These are phyloP conservation scores for Fraxinus excelsior DNA, from an alignment of 257 asterid genomes.

Conservation along the genomic window DNA sequence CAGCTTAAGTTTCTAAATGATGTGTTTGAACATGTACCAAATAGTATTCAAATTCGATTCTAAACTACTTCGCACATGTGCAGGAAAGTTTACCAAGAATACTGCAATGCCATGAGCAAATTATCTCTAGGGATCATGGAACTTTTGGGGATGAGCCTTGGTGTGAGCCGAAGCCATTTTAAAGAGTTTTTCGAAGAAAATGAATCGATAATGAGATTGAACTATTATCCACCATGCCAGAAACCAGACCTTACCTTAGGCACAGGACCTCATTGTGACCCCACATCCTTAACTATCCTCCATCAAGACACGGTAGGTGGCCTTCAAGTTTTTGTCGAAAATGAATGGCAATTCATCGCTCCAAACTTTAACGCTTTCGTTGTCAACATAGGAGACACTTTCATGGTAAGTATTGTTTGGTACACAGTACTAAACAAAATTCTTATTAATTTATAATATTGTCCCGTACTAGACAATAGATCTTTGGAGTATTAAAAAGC, in stretches of 20 bases:
- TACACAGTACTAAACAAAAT: neutral
- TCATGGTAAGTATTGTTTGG: conserved; percentile 57
- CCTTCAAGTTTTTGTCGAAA: conserved; percentile 77
- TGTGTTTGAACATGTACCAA: neutral
- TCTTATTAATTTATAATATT: neutral
- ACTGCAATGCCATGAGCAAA: conserved; percentile 68
- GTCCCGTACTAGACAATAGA: neutral
- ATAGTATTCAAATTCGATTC: neutral
- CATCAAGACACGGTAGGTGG: conserved; percentile 90
- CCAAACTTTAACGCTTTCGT: conserved; percentile 71
- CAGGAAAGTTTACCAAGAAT: conserved; percentile 71
- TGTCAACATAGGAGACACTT: conserved; percentile 94
- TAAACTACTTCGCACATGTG: neutral
- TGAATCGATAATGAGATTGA: conserved; percentile 86
- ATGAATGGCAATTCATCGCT: conserved; percentile 65
- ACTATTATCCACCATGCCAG: conserved; percentile 86
- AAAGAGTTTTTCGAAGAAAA: conserved; percentile 63
- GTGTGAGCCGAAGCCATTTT: conserved; percentile 44
- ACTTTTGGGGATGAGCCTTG: conserved; percentile 77
- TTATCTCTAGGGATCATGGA: conserved; percentile 88
- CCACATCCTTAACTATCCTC: conserved; percentile 91
- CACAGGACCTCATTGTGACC: conserved; percentile 96
- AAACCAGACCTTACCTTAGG: conserved; percentile 78
- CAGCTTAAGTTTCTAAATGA: neutral
- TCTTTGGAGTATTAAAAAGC: neutral